These are phyloP conservation scores for Lactifluus volemus DNA, from an alignment of 768 basidiomycete genomes.

Conservation along the genomic window DNA sequence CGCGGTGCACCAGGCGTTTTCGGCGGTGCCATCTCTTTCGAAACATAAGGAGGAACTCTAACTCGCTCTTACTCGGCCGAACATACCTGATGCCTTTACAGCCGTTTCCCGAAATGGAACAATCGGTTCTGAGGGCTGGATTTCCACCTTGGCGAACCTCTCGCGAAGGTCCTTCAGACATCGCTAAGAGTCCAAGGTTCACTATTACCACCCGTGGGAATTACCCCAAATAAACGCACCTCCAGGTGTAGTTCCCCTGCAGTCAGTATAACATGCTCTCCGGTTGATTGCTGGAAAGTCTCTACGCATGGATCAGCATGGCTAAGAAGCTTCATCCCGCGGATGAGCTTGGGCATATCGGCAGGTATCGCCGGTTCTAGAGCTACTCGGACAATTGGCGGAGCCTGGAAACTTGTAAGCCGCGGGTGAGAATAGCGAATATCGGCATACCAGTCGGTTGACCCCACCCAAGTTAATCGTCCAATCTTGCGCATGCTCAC, in stretches of 20 bases:
- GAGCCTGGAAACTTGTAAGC: slow-evolving; percentile 37
- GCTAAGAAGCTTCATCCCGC: slow-evolving; percentile 79
- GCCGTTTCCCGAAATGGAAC: slow-evolving; percentile 98
- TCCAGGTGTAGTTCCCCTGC: slow-evolving; percentile 96
- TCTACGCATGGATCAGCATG: slow-evolving; percentile 97
- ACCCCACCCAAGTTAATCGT: slow-evolving; percentile 79
- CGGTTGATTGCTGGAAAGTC: slow-evolving; percentile 93
- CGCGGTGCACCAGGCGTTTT: slow-evolving; percentile 62
- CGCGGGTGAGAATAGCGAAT: neutral
- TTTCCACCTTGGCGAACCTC: slow-evolving; percentile 87
- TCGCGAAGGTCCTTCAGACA: slow-evolving; percentile 96
- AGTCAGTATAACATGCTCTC: slow-evolving; percentile 93
- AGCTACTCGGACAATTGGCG: slow-evolving; percentile 93
- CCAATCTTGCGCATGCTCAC: slow-evolving; percentile 36
- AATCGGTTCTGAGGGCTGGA: slow-evolving; percentile 90
- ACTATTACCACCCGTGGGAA: neutral
- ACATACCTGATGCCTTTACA: slow-evolving; percentile 61
- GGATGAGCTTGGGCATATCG: slow-evolving; percentile 84
- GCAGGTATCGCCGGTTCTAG: slow-evolving; percentile 75
- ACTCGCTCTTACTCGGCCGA: neutral
- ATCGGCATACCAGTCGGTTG: slow-evolving; percentile 44
- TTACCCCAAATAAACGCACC: slow-evolving; percentile 34
- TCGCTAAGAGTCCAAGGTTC: slow-evolving; percentile 40
- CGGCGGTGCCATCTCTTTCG: slow-evolving; percentile 76
- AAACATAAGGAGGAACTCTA: neutral